phyloP scores from a whole-genome alignment of 495 filamentous ascomycete species.

The Aspergillus carlsbadensis region DNA sequence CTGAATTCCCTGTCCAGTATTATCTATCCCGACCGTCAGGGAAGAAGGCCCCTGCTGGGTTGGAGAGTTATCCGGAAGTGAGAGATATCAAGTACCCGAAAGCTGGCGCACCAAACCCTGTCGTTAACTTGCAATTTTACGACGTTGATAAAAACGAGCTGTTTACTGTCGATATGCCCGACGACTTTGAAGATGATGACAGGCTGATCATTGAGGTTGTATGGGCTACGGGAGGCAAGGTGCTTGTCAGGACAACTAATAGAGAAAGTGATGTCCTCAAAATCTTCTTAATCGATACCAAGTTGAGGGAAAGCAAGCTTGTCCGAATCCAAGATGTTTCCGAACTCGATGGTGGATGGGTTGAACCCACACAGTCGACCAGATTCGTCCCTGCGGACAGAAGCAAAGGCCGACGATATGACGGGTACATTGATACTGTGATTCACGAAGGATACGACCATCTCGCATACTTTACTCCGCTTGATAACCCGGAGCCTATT shows the following conservation, averaged over 20 bases:
- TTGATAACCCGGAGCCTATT: constrained; percentile 76
- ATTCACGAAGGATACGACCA: constrained; percentile 88
- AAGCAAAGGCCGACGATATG: constrained; percentile 68
- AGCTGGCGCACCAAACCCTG: constrained; percentile 88
- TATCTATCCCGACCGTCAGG: constrained; percentile 88
- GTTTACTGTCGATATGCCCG: constrained; percentile 74
- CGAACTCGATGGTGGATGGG: constrained; percentile 90
- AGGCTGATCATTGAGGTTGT: constrained; percentile 89
- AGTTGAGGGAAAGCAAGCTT: constrained; percentile 68
- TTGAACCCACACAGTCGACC: constrained; percentile 88
- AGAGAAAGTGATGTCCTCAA: constrained; percentile 88
- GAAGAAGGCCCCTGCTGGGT: constrained; percentile 62
- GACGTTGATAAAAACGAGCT: constrained; percentile 76
- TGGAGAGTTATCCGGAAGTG: constrained; percentile 89
- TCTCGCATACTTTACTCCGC: constrained; percentile 88
- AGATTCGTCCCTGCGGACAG: constrained; percentile 84
- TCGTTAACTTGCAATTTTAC: constrained; percentile 85
- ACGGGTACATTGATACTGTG: constrained; percentile 92
- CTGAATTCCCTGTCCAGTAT: constrained; percentile 92
- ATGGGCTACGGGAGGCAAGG: constrained; percentile 78
- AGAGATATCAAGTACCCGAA: constrained; percentile 96
- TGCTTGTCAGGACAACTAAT: constrained; percentile 88
- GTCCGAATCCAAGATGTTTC: constrained; percentile 76
- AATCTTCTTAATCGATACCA: constrained; percentile 83
- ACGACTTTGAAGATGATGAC: constrained; percentile 76